Evolutionary conservation across 2,329 filamentous ascomycete genomes (phyloP).

Genomic region (Colletotrichum karsti): DNA sequence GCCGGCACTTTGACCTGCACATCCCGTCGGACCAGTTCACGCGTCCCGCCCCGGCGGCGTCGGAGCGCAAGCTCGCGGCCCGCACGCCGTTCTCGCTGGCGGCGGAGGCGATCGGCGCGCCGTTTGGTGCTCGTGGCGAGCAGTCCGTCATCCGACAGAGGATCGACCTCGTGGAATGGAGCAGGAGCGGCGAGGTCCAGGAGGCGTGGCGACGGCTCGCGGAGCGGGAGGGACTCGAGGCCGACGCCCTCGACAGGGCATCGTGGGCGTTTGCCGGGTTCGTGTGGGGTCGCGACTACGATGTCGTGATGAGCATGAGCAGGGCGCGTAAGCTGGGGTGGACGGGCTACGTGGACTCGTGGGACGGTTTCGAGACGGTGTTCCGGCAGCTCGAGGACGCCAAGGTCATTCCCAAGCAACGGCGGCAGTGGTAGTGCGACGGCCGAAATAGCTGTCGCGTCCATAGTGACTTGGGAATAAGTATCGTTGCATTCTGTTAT

Average conservation of each 20-base stretch:
- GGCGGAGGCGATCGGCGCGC: slow-evolving; percentile 36
- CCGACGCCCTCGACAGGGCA: slow-evolving; percentile 45
- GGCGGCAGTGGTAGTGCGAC: not conserved
- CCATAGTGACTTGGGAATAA: not conserved
- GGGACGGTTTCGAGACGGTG: slow-evolving; percentile 30
- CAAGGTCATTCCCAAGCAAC: slow-evolving; percentile 33
- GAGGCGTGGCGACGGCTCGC: slow-evolving; percentile 48
- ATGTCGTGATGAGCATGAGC: slow-evolving; percentile 49
- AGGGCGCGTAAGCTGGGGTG: slow-evolving; percentile 54
- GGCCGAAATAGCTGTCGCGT: not conserved
- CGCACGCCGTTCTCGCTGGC: slow-evolving; percentile 40
- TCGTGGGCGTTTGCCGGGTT: slow-evolving; percentile 53
- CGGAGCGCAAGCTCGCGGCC: slow-evolving; percentile 33
- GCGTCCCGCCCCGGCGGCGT: slow-evolving; percentile 19
- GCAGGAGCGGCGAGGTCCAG: slow-evolving; percentile 44
- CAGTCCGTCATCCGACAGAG: slow-evolving; percentile 42
- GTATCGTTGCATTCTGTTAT: not conserved
- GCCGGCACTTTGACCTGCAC: slow-evolving; percentile 41
- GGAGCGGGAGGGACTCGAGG: slow-evolving; percentile 44
- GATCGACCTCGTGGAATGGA: slow-evolving; percentile 50
- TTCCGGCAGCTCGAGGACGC: slow-evolving; percentile 37
- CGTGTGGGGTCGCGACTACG: slow-evolving; percentile 50
- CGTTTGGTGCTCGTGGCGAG: slow-evolving; percentile 34
- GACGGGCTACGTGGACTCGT: slow-evolving; percentile 41
- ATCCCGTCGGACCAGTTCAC: slow-evolving; percentile 41